Evolutionary conservation across 108 stramenopile species (phyloP).

Genomic region (Stephanodiscus triporus): DNA sequence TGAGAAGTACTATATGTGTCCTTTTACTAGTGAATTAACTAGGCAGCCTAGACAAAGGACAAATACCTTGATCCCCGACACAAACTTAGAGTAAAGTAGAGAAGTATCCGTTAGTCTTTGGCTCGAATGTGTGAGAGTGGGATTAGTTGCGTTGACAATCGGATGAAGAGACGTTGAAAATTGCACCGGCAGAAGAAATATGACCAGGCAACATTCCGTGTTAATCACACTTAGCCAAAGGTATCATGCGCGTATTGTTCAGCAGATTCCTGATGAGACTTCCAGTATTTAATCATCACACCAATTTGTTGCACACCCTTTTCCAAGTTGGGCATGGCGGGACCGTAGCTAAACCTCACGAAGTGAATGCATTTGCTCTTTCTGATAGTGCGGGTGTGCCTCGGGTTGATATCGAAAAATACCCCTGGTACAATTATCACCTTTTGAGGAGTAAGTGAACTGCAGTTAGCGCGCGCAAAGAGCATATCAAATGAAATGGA

Average conservation of each 20-base stretch:
- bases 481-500: background rate
- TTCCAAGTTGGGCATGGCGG: conserved; percentile 33
- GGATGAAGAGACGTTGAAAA: too few species aligned
- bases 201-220: background rate
- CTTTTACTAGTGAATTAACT: too few species aligned
- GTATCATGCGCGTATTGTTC: conserved; percentile 2
- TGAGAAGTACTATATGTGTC: too few species aligned
- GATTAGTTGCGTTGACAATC: too few species aligned
- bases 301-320: conserved; percentile 36
- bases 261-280: conserved; percentile 4
- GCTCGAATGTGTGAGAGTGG: too few species aligned
- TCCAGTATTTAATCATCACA: conserved; percentile 39
- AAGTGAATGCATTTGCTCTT: conserved; percentile 38
- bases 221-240: conserved; percentile 10
- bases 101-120: too few species aligned
- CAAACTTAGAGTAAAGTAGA: too few species aligned
- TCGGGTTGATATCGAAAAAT: conserved; percentile 54
- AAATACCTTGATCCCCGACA: too few species aligned
- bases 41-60: too few species aligned
- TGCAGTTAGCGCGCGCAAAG: background rate
- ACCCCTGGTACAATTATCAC: conserved; percentile 55
- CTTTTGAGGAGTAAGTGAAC: background rate
- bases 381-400: conserved; percentile 27
- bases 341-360: conserved; percentile 53
- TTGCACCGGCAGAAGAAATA: too few species aligned